Base-by-base conservation (phyloP, 1,139 yeast genomes). In the Petasospora rhodanensis region DNA sequence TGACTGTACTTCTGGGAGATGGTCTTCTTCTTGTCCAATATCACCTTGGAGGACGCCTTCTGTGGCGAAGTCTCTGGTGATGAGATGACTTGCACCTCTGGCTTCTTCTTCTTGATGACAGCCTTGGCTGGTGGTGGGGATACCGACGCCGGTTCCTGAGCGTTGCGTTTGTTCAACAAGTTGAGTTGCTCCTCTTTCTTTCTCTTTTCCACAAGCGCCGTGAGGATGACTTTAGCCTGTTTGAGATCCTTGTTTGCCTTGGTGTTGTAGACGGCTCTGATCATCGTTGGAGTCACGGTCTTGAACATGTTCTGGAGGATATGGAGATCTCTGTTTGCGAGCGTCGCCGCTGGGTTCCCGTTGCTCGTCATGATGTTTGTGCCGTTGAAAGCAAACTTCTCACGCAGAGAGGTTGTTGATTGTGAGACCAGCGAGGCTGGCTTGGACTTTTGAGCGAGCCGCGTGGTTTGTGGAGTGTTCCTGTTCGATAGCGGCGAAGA, bases 191-290 rank as follows among this genome's bases (percentile, higher is more conserved):
- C 44, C 10, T 40, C 30, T 11, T 39, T 33, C 15, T 49, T 51
- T 19, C 54, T 44, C 28, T 39, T 46, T 34, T 51, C 55, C 10
- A 49, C 43, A 6, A 61, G 47, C n/a, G 49, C 43, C 5, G 52
- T 47, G 25, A 79, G 57, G 58, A 76, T 65, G 33, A 62, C 65
- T 20, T 77, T 68, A 11, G 81, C 70, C 31, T 70, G 69, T 38
- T 77, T 64, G 20, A 77, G 54, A 38, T 77, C 70, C 9, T 77
- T 76, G 25, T 37, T 37, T 31, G 74, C 70, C 24, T 76, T 78
- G 21, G 73, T 69, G 31, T 73, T 77, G 50, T 77, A 74, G 2
- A 80, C 81, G 31, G 75, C 75, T 42, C 75, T 70, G 22, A 80
- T 67, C 41, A 76, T 70, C 21, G 74, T 65, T 29, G 67, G 72